These are phyloP conservation scores for Onygena corvina DNA, from an alignment of 2,329 filamentous ascomycete species.

Conservation along the genomic window DNA sequence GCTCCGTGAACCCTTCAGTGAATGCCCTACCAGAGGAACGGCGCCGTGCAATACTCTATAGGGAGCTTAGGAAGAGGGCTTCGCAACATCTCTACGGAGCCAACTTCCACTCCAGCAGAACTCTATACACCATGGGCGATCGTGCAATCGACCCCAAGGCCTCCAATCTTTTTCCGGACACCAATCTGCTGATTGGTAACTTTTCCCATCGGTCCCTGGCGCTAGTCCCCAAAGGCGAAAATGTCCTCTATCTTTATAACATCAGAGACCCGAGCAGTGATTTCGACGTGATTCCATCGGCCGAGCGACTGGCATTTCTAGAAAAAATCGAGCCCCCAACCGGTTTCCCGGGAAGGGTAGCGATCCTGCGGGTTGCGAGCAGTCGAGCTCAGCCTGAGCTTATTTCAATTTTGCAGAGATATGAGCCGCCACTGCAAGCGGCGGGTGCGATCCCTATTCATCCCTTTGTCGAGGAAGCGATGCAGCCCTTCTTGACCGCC, in stretches of 20 bases:
- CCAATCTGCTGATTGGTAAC: neutral
- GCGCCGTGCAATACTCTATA: slow-evolving; percentile 22
- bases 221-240: slow-evolving; percentile 6
- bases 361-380: slow-evolving; percentile 26
- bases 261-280: slow-evolving; percentile 10
- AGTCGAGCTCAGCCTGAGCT: slow-evolving; percentile 10
- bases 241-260: slow-evolving; percentile 21
- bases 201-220: neutral
- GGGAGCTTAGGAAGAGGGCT: slow-evolving; percentile 23
- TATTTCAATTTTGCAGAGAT: slow-evolving; percentile 27
- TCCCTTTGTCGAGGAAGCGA: slow-evolving; percentile 26
- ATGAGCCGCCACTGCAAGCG: slow-evolving; percentile 19
- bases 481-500: slow-evolving; percentile 17
- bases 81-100: slow-evolving; percentile 27
- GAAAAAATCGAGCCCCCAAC: slow-evolving; percentile 19
- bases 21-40: slow-evolving; percentile 14
- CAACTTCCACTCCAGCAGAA: slow-evolving; percentile 24
- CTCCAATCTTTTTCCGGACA: slow-evolving; percentile 19
- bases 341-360: slow-evolving; percentile 20
- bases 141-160: slow-evolving; percentile 25
- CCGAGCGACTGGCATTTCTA: slow-evolving; percentile 14
- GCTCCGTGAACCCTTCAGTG: no score
- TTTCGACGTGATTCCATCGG: slow-evolving; percentile 18
- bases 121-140: slow-evolving; percentile 20
- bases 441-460: neutral